Evolutionary conservation across 202 grass and related monocot genomes (phyloP), one percentile per base, ranked within the genome.

Genomic region (Carex arenaria): DNA sequence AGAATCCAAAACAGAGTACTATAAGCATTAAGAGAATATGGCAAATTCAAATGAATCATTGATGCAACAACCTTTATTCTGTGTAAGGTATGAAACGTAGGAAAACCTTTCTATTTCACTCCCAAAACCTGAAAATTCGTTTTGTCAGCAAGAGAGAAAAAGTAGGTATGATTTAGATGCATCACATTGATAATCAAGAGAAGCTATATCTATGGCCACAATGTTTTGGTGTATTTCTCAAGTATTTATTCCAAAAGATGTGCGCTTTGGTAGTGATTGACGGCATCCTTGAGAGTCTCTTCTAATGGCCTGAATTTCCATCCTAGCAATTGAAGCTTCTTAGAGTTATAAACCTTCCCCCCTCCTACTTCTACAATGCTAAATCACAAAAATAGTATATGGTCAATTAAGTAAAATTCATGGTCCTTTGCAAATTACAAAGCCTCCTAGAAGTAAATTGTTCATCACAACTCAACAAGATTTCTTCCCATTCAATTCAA

Each of bases 291-390:
- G 17, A 93, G 59, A 0, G 64, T 89, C 54, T 90, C 85, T 89
- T 90, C 89, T 26, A 80, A 31, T 13, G 72, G 18, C 86, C 87
- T 90, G 56, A 86, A 93, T 80, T 82, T 89, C 95, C 90, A 95
- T 9, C 91, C 95, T 60, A 95, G 81, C 61, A 26, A 73, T 85
- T 88, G 85, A 76, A 98, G 80, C 82, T 90, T 90, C 84, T 71
- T 81, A 0, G 90, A 89, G 60, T 64, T 86, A 10, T 86, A 10
- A 1, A 15, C 4, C 70, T 71, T 88, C 12, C 64, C 85, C 51
- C 85, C 80, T 17, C 69, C 92, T 63, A 4, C 83, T 31, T 80
- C 78, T 31, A 88, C 69, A 86, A 93, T 88, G 66, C 92, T 97
- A 87, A 72, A 90, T 53, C 42, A 2, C 83, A 72, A 4, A 45